Conservation (phyloP, 805 yeast species). For the Myxozyma vanderwaltii region DNA sequence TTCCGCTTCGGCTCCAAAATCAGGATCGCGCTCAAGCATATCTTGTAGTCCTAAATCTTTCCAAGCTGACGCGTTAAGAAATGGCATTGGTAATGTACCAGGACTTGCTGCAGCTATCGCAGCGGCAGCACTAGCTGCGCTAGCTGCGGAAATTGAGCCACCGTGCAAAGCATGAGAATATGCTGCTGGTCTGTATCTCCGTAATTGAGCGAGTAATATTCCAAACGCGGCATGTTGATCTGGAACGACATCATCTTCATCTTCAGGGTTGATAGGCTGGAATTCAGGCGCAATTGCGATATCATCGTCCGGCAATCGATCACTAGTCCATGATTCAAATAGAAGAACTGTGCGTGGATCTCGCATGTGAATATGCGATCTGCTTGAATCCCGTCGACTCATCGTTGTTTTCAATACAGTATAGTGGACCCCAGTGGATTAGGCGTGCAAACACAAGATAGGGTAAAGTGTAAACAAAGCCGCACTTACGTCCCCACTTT, state of each 20-base stretch:
- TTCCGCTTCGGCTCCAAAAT: background rate
- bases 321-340: constrained; percentile 32
- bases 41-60: constrained; percentile 32
- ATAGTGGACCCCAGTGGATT: too few relatives aligned
- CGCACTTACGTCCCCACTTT: background rate
- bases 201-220: constrained; percentile 31
- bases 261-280: constrained; percentile 35
- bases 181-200: constrained; percentile 30
- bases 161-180: constrained; percentile 29
- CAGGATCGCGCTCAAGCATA: constrained; percentile 15
- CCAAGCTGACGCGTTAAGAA: constrained; percentile 34
- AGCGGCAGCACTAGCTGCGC: constrained; percentile 34
- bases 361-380: constrained; percentile 34
- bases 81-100: constrained; percentile 28
- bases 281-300: constrained; percentile 33
- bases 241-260: constrained; percentile 36
- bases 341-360: constrained; percentile 28
- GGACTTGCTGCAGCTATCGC: constrained; percentile 31
- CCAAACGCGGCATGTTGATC: constrained; percentile 36
- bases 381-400: constrained; percentile 28
- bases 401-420: too few relatives aligned
- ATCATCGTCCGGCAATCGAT: constrained; percentile 31
- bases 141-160: constrained; percentile 31
- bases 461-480: background rate
- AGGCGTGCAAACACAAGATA: background rate